phyloP scores from a whole-genome alignment of 257 asterid genomes.

The Solanum lycopersicoides region DNA sequence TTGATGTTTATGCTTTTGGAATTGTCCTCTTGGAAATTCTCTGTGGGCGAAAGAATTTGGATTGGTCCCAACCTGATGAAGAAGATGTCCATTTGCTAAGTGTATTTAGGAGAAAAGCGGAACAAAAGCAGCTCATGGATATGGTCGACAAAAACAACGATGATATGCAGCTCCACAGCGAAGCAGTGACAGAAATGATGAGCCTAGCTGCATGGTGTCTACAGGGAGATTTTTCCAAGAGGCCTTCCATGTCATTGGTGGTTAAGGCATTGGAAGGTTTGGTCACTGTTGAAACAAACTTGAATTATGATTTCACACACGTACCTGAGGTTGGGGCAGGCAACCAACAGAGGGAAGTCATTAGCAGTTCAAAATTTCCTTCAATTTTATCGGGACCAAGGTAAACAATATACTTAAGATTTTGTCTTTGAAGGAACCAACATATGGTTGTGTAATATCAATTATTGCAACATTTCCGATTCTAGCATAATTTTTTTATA shows the following conservation, averaged over 20 bases:
- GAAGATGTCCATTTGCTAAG: constrained; percentile 2
- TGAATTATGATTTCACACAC: background rate
- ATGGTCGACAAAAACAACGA: constrained; percentile 1
- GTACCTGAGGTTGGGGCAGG: background rate
- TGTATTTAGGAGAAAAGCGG: constrained; percentile 9
- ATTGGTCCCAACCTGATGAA: constrained; percentile 3
- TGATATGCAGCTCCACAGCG: constrained; percentile 4
- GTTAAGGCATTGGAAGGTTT: constrained; percentile 16
- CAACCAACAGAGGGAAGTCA: background rate
- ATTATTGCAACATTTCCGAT: background rate
- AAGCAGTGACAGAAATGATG: constrained; percentile 3
- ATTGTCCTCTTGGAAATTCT: constrained; percentile 11
- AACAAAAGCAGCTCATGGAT: background rate
- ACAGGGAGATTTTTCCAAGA: background rate
- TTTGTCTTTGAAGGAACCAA: background rate
- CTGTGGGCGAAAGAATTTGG: constrained; percentile 16
- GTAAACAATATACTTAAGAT: background rate
- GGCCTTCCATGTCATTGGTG: constrained; percentile 22
- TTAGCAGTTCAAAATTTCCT: background rate
- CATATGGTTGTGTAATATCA: background rate
- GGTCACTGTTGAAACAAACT: background rate
- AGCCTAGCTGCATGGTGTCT: constrained; percentile 14
- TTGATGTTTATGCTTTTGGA: constrained; percentile 21
- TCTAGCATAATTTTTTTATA: background rate
- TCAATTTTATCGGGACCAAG: constrained; percentile 7